Percentiles rank a stretch among this genome's conserved stretches.
Evolutionary conservation across 441 rosid genomes (phyloP).

Genomic region (Bruguiera hainesii): DNA sequence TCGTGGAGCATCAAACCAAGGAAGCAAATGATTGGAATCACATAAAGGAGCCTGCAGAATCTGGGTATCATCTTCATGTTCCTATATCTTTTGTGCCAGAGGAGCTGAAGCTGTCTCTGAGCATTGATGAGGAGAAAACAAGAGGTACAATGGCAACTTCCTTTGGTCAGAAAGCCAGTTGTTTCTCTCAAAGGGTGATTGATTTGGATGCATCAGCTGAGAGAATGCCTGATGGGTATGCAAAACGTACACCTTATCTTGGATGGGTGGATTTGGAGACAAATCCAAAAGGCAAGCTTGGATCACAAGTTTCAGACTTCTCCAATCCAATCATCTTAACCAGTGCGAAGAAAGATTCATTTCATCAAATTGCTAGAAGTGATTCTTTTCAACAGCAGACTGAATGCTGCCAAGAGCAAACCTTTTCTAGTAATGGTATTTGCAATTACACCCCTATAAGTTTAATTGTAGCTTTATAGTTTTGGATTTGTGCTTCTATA

Average conservation of each 20-base stretch:
- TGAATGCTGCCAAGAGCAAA: constrained; percentile 24
- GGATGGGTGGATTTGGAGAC: background rate
- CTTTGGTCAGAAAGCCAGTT: constrained; percentile 27
- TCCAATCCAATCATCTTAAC: constrained; percentile 23
- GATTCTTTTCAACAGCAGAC: constrained; percentile 20
- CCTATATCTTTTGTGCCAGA: constrained; percentile 21
- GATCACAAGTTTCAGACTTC: constrained; percentile 19
- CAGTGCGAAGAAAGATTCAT: constrained; percentile 22
- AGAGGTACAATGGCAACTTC: constrained; percentile 25
- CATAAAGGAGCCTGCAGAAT: too few relatives aligned
- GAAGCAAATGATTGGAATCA: constrained; percentile 10
- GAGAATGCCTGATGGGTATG: constrained; percentile 4
- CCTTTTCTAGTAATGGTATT: constrained; percentile 35
- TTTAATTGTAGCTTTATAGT: too few relatives aligned
- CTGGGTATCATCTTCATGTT: background rate
- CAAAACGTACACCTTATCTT: constrained; percentile 13
- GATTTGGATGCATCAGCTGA: constrained; percentile 35
- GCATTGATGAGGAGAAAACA: constrained; percentile 27
- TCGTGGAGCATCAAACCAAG: constrained; percentile 14
- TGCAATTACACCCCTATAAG: background rate
- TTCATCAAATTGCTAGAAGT: constrained; percentile 19
- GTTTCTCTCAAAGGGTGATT: constrained; percentile 22
- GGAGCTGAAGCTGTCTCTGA: constrained; percentile 45
- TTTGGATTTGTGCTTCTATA: too few relatives aligned
- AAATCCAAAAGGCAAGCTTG: constrained; percentile 20